phyloP scores from a whole-genome alignment of 306 rosid genomes.

The Glycine latifolia region DNA sequence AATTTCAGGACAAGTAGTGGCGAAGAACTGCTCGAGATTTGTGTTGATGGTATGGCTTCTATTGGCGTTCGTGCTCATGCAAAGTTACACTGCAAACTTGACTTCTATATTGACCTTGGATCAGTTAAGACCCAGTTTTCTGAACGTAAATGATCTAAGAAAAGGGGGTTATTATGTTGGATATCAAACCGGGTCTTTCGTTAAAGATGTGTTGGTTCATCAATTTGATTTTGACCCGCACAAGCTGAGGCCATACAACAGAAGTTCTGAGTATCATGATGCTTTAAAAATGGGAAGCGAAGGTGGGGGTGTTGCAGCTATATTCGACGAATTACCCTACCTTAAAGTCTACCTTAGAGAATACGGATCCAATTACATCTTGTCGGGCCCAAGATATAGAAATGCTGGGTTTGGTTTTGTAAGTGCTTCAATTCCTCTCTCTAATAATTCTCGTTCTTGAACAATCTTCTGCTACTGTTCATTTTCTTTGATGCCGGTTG shows the following conservation, averaged over 20 bases:
- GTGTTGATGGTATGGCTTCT: conserved; percentile 55
- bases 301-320: conserved; percentile 43
- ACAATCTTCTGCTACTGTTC: background rate
- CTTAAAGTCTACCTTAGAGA: conserved; percentile 28
- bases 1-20: conserved; percentile 45
- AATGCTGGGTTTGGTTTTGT: conserved; percentile 52
- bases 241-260: conserved; percentile 37
- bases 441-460: background rate
- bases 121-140: conserved; percentile 41
- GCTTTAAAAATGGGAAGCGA: conserved; percentile 41
- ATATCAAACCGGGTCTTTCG: conserved; percentile 44
- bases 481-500: background rate
- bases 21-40: conserved; percentile 52
- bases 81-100: conserved; percentile 54
- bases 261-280: conserved; percentile 6
- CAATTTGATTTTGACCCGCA: conserved; percentile 17
- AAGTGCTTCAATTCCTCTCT: conserved; percentile 9
- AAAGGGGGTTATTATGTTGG: conserved; percentile 43
- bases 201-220: conserved; percentile 32
- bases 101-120: conserved; percentile 46
- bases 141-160: conserved; percentile 34
- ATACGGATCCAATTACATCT: conserved; percentile 38
- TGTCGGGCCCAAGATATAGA: conserved; percentile 42
- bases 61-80: conserved; percentile 51
- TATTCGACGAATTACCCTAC: conserved; percentile 46